A percentile compares a stretch with the other conserved stretches of the same genome.
These are phyloP conservation scores for Chimonanthus salicifolius DNA, from an alignment of 164 flowering plant species.

Conservation along the genomic window DNA sequence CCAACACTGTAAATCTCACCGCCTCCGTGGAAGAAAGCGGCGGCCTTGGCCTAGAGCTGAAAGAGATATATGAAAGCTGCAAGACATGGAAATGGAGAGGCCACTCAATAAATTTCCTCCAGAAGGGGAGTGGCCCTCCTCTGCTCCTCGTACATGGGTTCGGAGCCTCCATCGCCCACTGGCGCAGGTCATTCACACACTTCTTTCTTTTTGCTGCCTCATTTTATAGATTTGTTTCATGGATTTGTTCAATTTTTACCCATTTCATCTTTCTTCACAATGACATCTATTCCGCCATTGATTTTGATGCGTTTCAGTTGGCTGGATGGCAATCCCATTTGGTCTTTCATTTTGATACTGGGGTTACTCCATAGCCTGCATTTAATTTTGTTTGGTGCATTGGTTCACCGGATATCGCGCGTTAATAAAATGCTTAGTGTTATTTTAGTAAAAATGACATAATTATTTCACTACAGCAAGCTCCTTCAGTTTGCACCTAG, in stretches of 20 bases:
- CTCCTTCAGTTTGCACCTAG: too few species aligned
- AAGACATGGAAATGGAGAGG: constrained; percentile 74
- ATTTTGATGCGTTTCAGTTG: neutral
- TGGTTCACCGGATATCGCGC: too few species aligned
- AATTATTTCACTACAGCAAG: too few species aligned
- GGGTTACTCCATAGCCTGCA: too few species aligned
- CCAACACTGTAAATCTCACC: neutral
- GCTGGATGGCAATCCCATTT: too few species aligned
- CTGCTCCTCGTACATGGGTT: constrained; percentile 91
- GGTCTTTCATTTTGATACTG: too few species aligned
- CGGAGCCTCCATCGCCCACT: constrained; percentile 89
- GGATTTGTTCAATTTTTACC: neutral
- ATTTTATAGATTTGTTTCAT: neutral
- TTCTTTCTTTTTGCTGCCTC: neutral
- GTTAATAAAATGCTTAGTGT: too few species aligned
- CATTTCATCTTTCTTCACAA: too few species aligned
- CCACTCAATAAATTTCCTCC: constrained; percentile 58
- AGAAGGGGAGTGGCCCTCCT: constrained; percentile 32
- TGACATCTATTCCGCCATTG: neutral
- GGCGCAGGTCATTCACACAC: constrained; percentile 56
- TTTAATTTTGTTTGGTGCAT: too few species aligned
- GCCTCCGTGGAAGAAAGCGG: neutral
- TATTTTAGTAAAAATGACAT: too few species aligned
- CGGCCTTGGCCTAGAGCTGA: constrained; percentile 6
- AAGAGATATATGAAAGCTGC: constrained; percentile 38